These are phyloP conservation scores for Aegilops umbellulata DNA, from an alignment of 176 grass and related monocot species.

Conservation along the genomic window DNA sequence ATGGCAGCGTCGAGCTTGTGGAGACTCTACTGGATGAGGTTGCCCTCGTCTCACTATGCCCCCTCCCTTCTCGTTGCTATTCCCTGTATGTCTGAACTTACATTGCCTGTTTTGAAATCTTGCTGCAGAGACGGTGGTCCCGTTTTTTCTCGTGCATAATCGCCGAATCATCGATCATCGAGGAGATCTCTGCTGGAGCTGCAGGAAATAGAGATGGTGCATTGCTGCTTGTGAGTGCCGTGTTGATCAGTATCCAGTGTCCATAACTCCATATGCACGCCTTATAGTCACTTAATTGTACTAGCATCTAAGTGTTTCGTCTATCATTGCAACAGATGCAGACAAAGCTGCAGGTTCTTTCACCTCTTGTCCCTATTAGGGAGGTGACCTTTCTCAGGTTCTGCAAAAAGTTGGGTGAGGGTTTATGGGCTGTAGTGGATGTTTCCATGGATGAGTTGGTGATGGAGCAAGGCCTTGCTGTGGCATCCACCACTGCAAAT, in stretches of 20 bases:
- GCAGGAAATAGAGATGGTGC: constrained; percentile 78
- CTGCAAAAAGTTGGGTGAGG: constrained; percentile 70
- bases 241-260: background rate
- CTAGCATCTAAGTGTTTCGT: background rate
- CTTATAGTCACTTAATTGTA: background rate
- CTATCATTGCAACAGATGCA: constrained; percentile 64
- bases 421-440: constrained; percentile 83
- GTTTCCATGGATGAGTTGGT: constrained; percentile 73
- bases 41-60: constrained; percentile 9
- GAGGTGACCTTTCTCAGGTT: constrained; percentile 75
- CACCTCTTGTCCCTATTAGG: constrained; percentile 76
- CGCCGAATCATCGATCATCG: constrained; percentile 50
- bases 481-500: constrained; percentile 31
- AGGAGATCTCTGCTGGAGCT: constrained; percentile 66
- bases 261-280: background rate
- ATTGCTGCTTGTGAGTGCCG: constrained; percentile 82
- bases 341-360: constrained; percentile 84
- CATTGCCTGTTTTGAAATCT: constrained; percentile 25
- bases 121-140: constrained; percentile 54
- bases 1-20: constrained; percentile 56
- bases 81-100: constrained; percentile 27
- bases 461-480: constrained; percentile 39
- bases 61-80: background rate
- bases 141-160: constrained; percentile 84
- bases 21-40: constrained; percentile 90